Evolutionary conservation across 2,329 filamentous ascomycete genomes (phyloP), one percentile per base, ranked within the genome.

Genomic region (Diaporthe nobilis): DNA sequence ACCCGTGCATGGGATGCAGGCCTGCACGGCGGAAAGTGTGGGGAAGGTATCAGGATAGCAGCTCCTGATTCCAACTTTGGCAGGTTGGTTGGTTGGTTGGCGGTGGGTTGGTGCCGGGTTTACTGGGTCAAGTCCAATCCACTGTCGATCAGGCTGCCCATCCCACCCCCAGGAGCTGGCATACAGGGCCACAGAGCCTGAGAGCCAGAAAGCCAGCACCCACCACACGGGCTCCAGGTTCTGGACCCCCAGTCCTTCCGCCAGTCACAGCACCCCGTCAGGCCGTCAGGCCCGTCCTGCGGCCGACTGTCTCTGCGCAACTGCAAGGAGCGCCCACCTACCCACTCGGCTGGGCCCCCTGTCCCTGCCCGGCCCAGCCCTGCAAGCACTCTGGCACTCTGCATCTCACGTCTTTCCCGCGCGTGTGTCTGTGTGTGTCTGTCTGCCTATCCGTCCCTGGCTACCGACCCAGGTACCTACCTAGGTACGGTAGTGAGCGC

Each of bases 21-120:
- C 47, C 12, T 22, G 31, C 65, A 28, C 31, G 20, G 31, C 25
- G 25, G 28, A 31, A 68, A 68, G 65, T 68, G 47, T 68, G 65
- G 65, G 65, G 65, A 53, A 68, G 65, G 65, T 68, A 51, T 68
- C 65, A 68, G 65, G 65, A 68, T 51, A 53, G 65, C 47, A 68
- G 65, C 65, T 68, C 63, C 63, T 68, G 63, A 53, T 68, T 70
- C 49, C 65, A 70, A 70, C 22, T 42, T 55, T 70, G 65, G 65
- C 22, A 42, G 65, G 49, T 55, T 55, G 63, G 63, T 68, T 68
- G 61, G 61, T 37, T 39, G 65, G 65, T 37, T 37, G 42, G 42
- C 17, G 17, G 61, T 22, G 60, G 61, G 61, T 44, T 47, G 61
- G 42, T 47, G 61, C 61, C 20, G 31, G 31, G 39, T 47, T 68